A percentile compares a stretch with the other conserved stretches of the same genome.
Conservation (phyloP, 768 basidiomycete genomes). For the Termitomyces sp. region DNA sequence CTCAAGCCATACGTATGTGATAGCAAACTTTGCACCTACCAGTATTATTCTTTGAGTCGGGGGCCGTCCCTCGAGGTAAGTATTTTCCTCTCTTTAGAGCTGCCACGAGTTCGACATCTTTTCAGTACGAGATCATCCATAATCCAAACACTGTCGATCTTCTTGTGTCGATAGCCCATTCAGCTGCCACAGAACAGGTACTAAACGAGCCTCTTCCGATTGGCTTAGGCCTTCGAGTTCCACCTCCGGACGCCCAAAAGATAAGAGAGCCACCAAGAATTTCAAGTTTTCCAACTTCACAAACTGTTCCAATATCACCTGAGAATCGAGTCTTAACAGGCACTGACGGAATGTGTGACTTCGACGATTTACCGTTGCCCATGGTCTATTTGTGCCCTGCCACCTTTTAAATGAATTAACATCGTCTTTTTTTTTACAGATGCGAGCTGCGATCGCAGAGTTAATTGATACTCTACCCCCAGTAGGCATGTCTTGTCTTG, state of each 20-base stretch:
- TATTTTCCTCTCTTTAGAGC: background rate
- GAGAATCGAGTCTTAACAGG: slow-evolving; percentile 10
- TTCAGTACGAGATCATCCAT: slow-evolving; percentile 65
- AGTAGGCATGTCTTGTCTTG: slow-evolving; percentile 21
- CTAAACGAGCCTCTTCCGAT: slow-evolving; percentile 57
- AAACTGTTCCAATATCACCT: background rate
- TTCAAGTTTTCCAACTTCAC: background rate
- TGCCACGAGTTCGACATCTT: background rate
- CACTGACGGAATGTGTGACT: slow-evolving; percentile 43
- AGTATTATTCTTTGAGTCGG: slow-evolving; percentile 61
- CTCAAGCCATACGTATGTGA: slow-evolving; percentile 76
- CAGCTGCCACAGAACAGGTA: slow-evolving; percentile 48
- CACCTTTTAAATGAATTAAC: background rate
- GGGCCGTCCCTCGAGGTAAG: slow-evolving; percentile 66
- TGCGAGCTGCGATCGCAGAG: slow-evolving; percentile 40
- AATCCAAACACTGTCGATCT: slow-evolving; percentile 66
- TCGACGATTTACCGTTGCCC: slow-evolving; percentile 39
- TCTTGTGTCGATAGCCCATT: slow-evolving; percentile 60
- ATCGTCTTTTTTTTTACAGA: slow-evolving; percentile 30
- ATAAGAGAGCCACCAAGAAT: background rate
- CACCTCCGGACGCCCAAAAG: slow-evolving; percentile 25
- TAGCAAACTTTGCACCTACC: slow-evolving; percentile 62
- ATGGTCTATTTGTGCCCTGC: slow-evolving; percentile 27
- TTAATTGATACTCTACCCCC: slow-evolving; percentile 47
- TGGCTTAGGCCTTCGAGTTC: slow-evolving; percentile 58